Base-by-base conservation (phyloP, 2,329 filamentous ascomycete species). In the Malbranchea zuffiana region DNA sequence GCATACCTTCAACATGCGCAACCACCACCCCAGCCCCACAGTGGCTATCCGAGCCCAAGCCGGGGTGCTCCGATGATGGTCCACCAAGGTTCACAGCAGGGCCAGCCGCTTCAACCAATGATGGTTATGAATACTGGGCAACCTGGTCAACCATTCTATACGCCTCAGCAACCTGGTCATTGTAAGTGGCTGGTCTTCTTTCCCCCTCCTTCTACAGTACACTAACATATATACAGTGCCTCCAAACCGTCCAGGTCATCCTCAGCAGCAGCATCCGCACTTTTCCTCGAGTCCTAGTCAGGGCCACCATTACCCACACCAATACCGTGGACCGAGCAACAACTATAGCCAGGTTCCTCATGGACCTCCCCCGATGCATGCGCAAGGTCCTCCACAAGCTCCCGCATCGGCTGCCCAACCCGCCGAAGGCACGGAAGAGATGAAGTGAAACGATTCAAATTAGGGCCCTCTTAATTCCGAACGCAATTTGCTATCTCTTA, bases 71-170 rank as follows among this genome's bases (percentile, higher is more conserved):
- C 84, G 2, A 85, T 92, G 78, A 96, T 96, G 88, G 82, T 80
- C 51, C 87, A 87, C 47, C 85, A 94, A 62, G 84, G 84, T 38
- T 95, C 87, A 18, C 88, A 95, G 53, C 87, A 93, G 57, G 86
- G 87, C 26, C 85, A 92, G 55, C 68, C 68, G 39, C 67, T 68
- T 32, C 66, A 76, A 66, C 51, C 75, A 68, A 63, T 87, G 73
- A 67, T 81, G 74, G 71, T 67, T 45, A 83, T 87, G 78, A 82
- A 78, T 50, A 80, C 80, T 28, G 78, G 69, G 36, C 80, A 80
- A 53, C 83, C 80, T 53, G 80, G 78, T 51, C 82, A 85, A 54
- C 80, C 81, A 24, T 74, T 76, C 36, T 86, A 80, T 59, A 67
- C 69, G 41, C 74, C 75, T 20, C 81, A 81, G 48, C 81, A 82